These are phyloP conservation scores for Clavispora asparagi DNA, from an alignment of 805 yeast species.

Conservation along the genomic window DNA sequence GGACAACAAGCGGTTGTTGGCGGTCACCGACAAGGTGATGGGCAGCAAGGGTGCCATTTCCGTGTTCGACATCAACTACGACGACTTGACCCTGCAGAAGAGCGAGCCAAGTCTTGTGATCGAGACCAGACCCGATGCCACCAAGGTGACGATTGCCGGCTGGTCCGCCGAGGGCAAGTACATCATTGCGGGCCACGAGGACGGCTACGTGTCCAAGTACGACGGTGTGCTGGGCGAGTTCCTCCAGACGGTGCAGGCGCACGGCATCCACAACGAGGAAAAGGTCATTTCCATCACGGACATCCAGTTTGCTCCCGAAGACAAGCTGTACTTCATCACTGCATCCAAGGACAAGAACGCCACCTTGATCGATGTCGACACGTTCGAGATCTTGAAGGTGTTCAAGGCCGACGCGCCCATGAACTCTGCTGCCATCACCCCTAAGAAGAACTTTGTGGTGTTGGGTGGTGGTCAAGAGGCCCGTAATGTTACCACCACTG, in stretches of 20 bases:
- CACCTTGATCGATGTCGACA: constrained; percentile 69
- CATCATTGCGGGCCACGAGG: constrained; percentile 82
- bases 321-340: constrained; percentile 84
- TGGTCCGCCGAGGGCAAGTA: constrained; percentile 75
- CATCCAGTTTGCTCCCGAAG: constrained; percentile 77
- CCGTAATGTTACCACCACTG: constrained; percentile 95
- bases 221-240: constrained; percentile 73
- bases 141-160: constrained; percentile 75
- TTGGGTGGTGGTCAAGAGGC: constrained; percentile 99
- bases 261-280: constrained; percentile 57
- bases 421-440: constrained; percentile 93
- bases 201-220: constrained; percentile 79
- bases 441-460: constrained; percentile 84
- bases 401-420: constrained; percentile 88
- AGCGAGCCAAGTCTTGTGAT: constrained; percentile 57
- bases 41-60: constrained; percentile 75
- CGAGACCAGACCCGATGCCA: constrained; percentile 50
- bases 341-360: constrained; percentile 90
- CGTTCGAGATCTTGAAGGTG: constrained; percentile 64
- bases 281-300: constrained; percentile 58
- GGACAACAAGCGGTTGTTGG: constrained; percentile 60
- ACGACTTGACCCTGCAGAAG: constrained; percentile 38
- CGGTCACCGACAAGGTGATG: constrained; percentile 89
- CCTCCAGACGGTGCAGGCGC: constrained; percentile 54
- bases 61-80: constrained; percentile 57